Evolutionary conservation across 2,329 filamentous ascomycete genomes (phyloP), one percentile per base, ranked within the genome.

Genomic region (Blastomyces silverae): DNA sequence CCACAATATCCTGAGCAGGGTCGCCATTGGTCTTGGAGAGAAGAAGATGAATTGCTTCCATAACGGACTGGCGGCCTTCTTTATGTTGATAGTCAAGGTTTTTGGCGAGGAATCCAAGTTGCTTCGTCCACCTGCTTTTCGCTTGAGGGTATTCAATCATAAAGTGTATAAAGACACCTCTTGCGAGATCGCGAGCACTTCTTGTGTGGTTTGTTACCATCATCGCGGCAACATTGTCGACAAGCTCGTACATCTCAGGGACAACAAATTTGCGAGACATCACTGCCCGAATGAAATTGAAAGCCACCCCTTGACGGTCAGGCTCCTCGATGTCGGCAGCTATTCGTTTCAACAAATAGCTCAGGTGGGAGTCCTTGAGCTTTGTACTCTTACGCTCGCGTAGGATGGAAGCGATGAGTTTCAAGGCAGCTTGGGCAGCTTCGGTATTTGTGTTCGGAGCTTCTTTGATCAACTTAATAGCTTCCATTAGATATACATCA

Each of bases 161-260:
- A 78, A 99, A 99, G 70, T 97, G 91, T 76, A 96, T 89, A 77
- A 95, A 99, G 17, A 91, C 89, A 25, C 91, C 91, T 64, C 94
- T 85, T 17, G 93, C 92, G 48, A 96, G 82, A 74, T 97, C 91
- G 62, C 94, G 86, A 2, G 93, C 93, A 68, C 89, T 87, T 70
- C 89, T 89, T 70, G 95, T 92, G 67, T 96, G 91, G 73, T 97
- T 97, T 56, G 90, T 96, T 64, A 99, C 89, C 92, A 97, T 97
- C 75, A 97, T 89, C 3, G 85, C 88, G 58, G 91, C 91, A 39
- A 96, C 88, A 71, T 92, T 88, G 74, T 99, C 94, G 68, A 97
- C 84, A 10, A 89, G 88, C 73, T 97, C 93, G 73, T 99, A 99
- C 39, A 99, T 87, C 53, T 89, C 84, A 0, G 92, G 88, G 8